Base-by-base conservation (phyloP, 495 filamentous ascomycete genomes). In the Glonium stellatum region DNA sequence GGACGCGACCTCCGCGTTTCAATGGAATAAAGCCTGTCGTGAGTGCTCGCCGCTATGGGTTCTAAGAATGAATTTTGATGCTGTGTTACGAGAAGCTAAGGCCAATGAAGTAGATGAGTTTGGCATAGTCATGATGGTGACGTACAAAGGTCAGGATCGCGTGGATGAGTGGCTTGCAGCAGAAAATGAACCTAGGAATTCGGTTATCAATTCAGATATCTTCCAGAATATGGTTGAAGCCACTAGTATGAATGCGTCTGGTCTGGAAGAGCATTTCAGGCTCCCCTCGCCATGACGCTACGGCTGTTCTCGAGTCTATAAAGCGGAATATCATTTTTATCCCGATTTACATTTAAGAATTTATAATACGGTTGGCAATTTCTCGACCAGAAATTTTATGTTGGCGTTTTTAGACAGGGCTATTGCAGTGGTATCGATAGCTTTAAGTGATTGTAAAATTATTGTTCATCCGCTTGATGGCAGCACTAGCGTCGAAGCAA, bases 1-100 rank as follows among this genome's bases (percentile, higher is more conserved):
- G 75, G 74, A 74, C 37, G 57, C 67, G 12, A 51, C 63, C 15
- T 65, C 65, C 1, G 71, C 67, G 21, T n/a, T 61, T 1, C 52
- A 64, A 0, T 76, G 71, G 72, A 58, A 59, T 22, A 53, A 49
- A 12, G 59, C 34, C 1, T 27, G 31, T 23, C 37, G 57, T n/a
- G 36, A 22, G 5, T 23, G 46, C 39, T 22, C 48, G 21, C 58
- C 58, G 15, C 58, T 57, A 15, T 66, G 63, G 63, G 36, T 61
- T 49, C 31, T 13, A 0, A 50, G 44, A 21, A 66, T 66, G 63
- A 34, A 66, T n/a, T 66, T 66, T 31, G 55, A 55, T 22, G n/a
- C 15, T 4, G 19, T 66, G 0, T 34, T 66, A 1, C 47, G 25
- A 31, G 59, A 66, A 9, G 59, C 44, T 0, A 59, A 48, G 27